Evolutionary conservation across 306 rosid genomes (phyloP), one percentile per base, ranked within the genome.

Genomic region (Cercis canadensis): DNA sequence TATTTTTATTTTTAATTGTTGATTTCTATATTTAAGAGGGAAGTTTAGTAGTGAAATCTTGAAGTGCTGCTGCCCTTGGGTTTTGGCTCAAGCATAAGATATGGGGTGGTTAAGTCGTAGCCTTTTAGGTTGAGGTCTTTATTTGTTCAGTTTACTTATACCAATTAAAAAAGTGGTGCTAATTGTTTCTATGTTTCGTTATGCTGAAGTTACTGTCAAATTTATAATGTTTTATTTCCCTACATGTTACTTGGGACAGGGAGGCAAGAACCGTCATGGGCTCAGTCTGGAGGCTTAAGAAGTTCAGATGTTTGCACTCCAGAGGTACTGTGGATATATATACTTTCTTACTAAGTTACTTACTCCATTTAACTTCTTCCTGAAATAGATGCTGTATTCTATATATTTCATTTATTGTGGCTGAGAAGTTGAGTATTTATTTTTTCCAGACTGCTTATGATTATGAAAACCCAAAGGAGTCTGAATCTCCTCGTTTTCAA

Each of bases 401-500:
- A 31, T 32, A 39, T 43, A 57, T 41, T 53, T 72, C 4, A 60
- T 51, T 16, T 78, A 41, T 74, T 72, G 49, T 77, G 63, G 69
- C 72, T 40, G 75, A 69, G 32, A 47, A 40, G 10, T 44, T 72
- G 21, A 50, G 44, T 79, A 43, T 70, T 78, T 78, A 37, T 37
- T 46, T 55, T 84, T 83, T 78, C 50, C 82, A 89, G 99, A 60
- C 83, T 39, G 39, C 92, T 49, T 94, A 84, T 75, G 99, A 94
- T 71, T 91, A 86, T 74, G 99, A 94, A 74, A 94, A 94, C 75
- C 97, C 97, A 7, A 94, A 94, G 87, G 99, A 94, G 86, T 91
- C 97, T 5, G 99, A 94, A 76, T 94, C 99, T 82, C 99, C 99
- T 13, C 99, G 99, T 72, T 94, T 94, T 86, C 97, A 94, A 91